phyloP scores from a whole-genome alignment of 2,329 filamentous ascomycete species.

The Thielaviopsis populi region DNA sequence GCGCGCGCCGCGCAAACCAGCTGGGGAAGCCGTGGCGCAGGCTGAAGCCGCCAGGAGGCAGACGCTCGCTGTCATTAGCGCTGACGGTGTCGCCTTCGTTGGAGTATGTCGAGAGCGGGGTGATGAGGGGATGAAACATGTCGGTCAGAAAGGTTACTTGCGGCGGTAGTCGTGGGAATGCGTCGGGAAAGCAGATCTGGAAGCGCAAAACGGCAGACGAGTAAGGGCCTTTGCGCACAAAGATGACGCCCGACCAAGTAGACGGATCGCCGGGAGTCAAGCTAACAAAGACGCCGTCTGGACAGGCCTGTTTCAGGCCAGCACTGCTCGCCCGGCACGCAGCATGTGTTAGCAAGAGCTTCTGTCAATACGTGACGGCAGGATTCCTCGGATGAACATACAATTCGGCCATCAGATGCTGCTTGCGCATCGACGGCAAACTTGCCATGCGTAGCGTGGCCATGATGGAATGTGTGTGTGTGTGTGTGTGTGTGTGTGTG shows the following conservation, averaged over 20 bases:
- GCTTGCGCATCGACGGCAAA: conserved; percentile 47
- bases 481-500: neutral
- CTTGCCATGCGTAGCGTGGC: conserved; percentile 29
- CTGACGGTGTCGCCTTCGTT: conserved; percentile 61
- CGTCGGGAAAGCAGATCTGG: conserved; percentile 70
- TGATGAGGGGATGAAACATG: conserved; percentile 87
- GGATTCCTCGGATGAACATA: conserved; percentile 25
- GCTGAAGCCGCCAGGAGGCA: conserved; percentile 82
- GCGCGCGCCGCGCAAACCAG: conserved; percentile 61
- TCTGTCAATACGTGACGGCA: neutral
- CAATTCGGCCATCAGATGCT: conserved; percentile 73
- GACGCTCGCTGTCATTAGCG: conserved; percentile 64
- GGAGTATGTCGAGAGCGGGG: conserved; percentile 83
- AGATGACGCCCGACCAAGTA: conserved; percentile 81
- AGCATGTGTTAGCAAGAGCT: neutral
- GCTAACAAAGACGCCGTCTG: conserved; percentile 74
- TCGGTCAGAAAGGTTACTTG: conserved; percentile 80
- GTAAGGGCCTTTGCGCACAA: conserved; percentile 83
- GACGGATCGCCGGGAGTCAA: conserved; percentile 67
- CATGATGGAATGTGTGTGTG: conserved; percentile 24
- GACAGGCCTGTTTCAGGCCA: conserved; percentile 66
- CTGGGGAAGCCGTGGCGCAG: conserved; percentile 77
- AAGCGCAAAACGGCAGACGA: conserved; percentile 76
- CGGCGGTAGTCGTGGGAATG: conserved; percentile 66
- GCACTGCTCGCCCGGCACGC: conserved; percentile 38